These are phyloP conservation scores for Rhododendron ovatum DNA, from an alignment of 148 eudicot genomes.

Conservation along the genomic window DNA sequence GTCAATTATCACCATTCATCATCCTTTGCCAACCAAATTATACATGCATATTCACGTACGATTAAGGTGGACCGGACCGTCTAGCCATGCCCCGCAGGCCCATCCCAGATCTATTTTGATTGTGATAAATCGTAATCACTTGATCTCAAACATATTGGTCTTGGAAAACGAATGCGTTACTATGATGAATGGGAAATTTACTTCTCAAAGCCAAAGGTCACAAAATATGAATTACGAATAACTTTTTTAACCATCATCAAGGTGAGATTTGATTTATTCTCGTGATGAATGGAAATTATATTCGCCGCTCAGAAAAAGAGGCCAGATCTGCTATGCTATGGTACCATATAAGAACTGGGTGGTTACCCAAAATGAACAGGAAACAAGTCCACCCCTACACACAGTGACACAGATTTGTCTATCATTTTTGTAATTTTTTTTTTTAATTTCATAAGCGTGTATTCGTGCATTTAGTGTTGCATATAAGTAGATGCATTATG, in stretches of 20 bases:
- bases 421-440: neutral
- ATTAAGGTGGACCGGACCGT: neutral
- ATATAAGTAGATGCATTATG: neutral
- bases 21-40: neutral
- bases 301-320: neutral
- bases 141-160: neutral
- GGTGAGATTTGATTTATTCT: neutral
- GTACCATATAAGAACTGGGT: neutral
- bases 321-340: neutral
- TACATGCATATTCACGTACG: neutral
- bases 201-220: neutral
- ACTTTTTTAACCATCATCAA: neutral
- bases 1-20: neutral
- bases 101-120: neutral
- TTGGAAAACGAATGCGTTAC: neutral
- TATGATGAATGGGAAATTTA: neutral
- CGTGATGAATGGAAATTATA: neutral
- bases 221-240: neutral
- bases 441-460: neutral
- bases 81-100: neutral
- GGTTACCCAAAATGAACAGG: neutral
- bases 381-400: neutral
- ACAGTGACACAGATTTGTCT: neutral
- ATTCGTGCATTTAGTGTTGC: neutral
- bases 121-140: neutral